Conservation (phyloP, 768 basidiomycete genomes). For the Russula earlei region DNA sequence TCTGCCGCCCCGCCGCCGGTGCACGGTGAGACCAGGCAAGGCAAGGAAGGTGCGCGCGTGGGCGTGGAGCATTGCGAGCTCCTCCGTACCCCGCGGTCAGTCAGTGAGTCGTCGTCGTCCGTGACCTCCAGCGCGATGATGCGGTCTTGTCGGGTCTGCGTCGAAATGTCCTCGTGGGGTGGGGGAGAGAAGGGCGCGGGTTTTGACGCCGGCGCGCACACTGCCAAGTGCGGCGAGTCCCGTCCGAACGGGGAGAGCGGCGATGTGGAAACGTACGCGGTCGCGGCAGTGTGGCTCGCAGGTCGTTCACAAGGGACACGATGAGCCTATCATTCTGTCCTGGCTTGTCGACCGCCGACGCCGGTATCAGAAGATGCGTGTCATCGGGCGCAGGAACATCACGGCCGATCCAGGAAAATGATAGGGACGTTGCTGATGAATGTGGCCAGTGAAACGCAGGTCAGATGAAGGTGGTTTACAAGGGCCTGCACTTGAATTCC, state of each 20-base stretch:
- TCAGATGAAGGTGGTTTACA: not conserved
- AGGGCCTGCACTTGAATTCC: slow-evolving; percentile 2
- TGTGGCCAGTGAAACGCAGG: too few relatives aligned
- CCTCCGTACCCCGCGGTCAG: slow-evolving; percentile 1
- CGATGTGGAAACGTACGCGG: slow-evolving; percentile 2
- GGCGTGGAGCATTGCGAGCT: not conserved
- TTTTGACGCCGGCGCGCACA: not conserved
- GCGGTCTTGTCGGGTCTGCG: slow-evolving; percentile 3
- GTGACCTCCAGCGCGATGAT: slow-evolving; percentile 6
- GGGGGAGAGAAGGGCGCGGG: slow-evolving; percentile 7
- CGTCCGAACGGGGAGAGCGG: not conserved
- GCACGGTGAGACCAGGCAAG: too few relatives aligned
- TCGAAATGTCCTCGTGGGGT: slow-evolving; percentile 1
- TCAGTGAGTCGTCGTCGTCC: too few relatives aligned
- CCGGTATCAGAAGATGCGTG: slow-evolving; percentile 9
- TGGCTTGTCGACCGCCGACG: not conserved
- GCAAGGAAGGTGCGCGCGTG: slow-evolving; percentile 8
- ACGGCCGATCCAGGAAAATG: not conserved
- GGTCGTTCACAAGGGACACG: slow-evolving; percentile 1
- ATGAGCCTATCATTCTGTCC: slow-evolving; percentile 6
- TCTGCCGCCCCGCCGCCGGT: too few relatives aligned
- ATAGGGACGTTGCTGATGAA: not conserved
- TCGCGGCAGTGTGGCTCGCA: not conserved
- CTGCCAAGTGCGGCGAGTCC: slow-evolving; percentile 3
- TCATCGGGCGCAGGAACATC: slow-evolving; percentile 8